Percentiles rank a stretch among this genome's conserved stretches.
phyloP scores from a whole-genome alignment of 2,329 filamentous ascomycete species.

The Diplodia scrobiculata region DNA sequence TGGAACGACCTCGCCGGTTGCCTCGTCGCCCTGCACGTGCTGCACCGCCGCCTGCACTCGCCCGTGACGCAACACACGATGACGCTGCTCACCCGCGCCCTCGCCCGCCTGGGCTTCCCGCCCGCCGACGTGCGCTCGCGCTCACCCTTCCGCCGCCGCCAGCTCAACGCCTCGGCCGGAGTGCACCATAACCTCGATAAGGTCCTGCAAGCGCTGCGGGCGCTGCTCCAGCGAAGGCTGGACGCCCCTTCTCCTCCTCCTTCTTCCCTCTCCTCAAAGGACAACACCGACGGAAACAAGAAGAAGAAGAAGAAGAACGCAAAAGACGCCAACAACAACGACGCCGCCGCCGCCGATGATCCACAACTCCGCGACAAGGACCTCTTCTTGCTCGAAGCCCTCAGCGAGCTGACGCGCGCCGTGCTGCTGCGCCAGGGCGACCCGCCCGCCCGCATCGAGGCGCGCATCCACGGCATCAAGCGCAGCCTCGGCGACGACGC shows the following conservation, averaged over 20 bases:
- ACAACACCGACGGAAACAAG: neutral
- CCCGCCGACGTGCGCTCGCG: neutral
- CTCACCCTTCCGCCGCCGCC: conserved; percentile 11
- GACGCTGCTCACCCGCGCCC: conserved; percentile 36
- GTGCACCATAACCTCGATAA: neutral
- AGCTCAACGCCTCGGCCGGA: neutral
- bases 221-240: conserved; percentile 3
- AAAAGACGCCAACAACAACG: neutral
- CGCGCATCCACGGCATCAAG: neutral
- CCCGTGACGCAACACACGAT: conserved; percentile 32
- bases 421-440: neutral
- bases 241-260: neutral
- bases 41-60: conserved; percentile 37
- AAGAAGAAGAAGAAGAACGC: neutral
- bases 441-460: neutral
- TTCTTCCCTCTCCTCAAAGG: neutral
- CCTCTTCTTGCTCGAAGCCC: conserved; percentile 3
- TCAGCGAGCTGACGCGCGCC: conserved; percentile 17
- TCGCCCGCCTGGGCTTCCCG: conserved; percentile 39
- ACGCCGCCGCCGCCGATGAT: no score
- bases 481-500: neutral
- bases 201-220: neutral
- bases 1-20: conserved; percentile 40
- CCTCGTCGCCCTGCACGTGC: conserved; percentile 41
- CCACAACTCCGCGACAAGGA: no score